Conservation (phyloP, 768 basidiomycete species). For the Pleurotus tuber-regium region DNA sequence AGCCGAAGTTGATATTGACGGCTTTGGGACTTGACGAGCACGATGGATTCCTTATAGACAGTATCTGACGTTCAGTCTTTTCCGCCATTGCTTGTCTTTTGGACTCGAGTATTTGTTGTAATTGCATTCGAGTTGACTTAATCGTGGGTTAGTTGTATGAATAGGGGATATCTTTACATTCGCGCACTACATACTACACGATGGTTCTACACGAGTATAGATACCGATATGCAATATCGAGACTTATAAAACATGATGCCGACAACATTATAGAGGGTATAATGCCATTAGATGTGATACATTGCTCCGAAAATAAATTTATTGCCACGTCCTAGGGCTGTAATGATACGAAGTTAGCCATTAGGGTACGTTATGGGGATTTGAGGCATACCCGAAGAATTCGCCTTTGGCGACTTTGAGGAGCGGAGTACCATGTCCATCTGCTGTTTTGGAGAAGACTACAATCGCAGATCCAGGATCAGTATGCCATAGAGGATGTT, state of each 20-base stretch:
- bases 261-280: background rate
- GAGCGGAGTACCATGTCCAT: slow-evolving; percentile 36
- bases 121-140: too few species aligned
- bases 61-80: too few species aligned
- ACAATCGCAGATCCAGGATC: slow-evolving; percentile 12
- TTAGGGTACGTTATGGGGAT: background rate
- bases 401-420: slow-evolving; percentile 21
- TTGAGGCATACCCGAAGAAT: slow-evolving; percentile 30
- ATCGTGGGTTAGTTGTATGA: too few species aligned
- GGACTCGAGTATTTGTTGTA: too few species aligned
- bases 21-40: too few species aligned
- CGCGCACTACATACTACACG: too few species aligned
- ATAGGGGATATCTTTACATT: too few species aligned
- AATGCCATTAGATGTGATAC: background rate
- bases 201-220: background rate
- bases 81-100: too few species aligned
- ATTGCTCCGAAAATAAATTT: background rate
- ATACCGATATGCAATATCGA: background rate
- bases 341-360: background rate
- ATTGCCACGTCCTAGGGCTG: slow-evolving; percentile 5
- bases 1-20: too few species aligned
- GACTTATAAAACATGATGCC: background rate
- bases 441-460: slow-evolving; percentile 38
- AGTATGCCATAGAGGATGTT: background rate
- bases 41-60: too few species aligned